A percentile compares a stretch with the other conserved stretches of the same genome.
Conservation (phyloP, 257 asterid genomes). For the Przewalskia tangutica region DNA sequence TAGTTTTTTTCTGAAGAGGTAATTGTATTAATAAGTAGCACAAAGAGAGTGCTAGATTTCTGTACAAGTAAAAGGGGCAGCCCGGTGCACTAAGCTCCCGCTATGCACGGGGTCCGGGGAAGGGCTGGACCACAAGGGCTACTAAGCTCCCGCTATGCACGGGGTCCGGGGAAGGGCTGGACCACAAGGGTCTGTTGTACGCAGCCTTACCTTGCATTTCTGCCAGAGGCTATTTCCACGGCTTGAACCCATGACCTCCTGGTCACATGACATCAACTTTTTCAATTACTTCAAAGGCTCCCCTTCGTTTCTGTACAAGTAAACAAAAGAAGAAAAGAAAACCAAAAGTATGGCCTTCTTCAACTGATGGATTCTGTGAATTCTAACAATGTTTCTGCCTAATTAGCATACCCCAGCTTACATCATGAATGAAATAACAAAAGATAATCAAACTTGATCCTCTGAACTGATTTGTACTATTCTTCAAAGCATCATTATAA, state of each 20-base stretch:
- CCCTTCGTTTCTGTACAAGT: not conserved
- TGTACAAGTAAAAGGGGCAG: not conserved
- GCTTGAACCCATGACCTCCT: no score
- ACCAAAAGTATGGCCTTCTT: not conserved
- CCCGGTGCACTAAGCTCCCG: no score
- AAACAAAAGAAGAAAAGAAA: not conserved
- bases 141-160: no score
- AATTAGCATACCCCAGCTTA: not conserved
- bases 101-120: no score
- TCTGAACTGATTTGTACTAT: not conserved
- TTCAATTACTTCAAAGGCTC: no score
- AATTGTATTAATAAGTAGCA: not conserved
- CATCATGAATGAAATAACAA: not conserved
- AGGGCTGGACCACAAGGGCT: no score
- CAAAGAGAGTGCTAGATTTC: not conserved
- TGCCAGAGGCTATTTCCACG: no score
- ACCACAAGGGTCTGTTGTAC: no score
- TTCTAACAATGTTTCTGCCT: not conserved
- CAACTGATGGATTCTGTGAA: not conserved
- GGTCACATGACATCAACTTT: no score
- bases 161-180: no score
- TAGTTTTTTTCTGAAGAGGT: not conserved
- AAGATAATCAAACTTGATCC: not conserved
- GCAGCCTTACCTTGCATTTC: no score
- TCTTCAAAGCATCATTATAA: not conserved